phyloP scores from a whole-genome alignment of 176 grass and related monocot genomes.

The sorghum (Sorghum bicolor) region Sorghum_bicolor_NCBIv3 NC_012876.2:59431501-59432000 shows the following conservation, averaged over 20 bases:
- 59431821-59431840: not conserved
- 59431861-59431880: not conserved
- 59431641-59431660: no score
- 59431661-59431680: no score
- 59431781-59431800: not conserved
- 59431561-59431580: no score
- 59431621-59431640: no score
- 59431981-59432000: not conserved
- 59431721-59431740: not conserved
- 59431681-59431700: no score
- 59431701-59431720: not conserved
- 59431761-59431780: not conserved
- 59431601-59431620: no score
- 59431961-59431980: not conserved
- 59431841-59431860: not conserved
- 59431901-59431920: not conserved
- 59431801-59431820: not conserved
- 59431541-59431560: no score
- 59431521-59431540: no score
- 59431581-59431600: no score
- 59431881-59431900: not conserved
- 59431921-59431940: constrained; percentile 19
- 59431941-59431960: constrained; percentile 29
- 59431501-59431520: no score
- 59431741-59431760: not conserved